Conservation (phyloP, 805 yeast genomes). For the Hanseniaspora opuntiae region DNA sequence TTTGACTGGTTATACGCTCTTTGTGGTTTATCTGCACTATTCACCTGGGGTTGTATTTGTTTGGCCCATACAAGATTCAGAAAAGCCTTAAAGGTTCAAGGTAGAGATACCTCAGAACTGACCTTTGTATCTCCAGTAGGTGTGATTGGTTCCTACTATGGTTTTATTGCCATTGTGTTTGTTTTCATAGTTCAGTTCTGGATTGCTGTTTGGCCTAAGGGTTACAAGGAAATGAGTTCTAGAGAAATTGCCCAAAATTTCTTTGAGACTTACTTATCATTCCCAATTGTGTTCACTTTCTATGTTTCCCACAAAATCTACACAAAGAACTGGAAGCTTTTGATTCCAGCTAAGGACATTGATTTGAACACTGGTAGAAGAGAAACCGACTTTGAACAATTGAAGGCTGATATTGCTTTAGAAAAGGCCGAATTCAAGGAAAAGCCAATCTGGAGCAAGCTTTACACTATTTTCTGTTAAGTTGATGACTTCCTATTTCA, state of each 20-base stretch:
- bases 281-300: conserved; percentile 46
- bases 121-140: conserved; percentile 53
- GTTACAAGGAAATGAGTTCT: conserved; percentile 35
- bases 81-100: conserved; percentile 49
- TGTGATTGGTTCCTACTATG: conserved; percentile 51
- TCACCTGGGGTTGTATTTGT: conserved; percentile 52
- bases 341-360: conserved; percentile 35
- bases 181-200: conserved; percentile 69
- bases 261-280: conserved; percentile 53
- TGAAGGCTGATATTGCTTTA: too few species aligned
- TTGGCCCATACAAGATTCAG: conserved; percentile 50
- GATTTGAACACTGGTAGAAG: conserved; percentile 55
- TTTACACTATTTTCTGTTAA: conserved; percentile 37
- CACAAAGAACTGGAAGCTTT: conserved; percentile 30
- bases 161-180: conserved; percentile 41
- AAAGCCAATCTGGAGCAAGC: conserved; percentile 37
- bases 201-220: conserved; percentile 63
- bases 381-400: conserved; percentile 39
- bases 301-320: conserved; percentile 47
- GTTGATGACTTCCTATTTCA: neutral
- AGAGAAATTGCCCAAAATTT: conserved; percentile 34
- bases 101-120: conserved; percentile 54
- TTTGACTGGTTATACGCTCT: conserved; percentile 54
- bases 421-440: conserved; percentile 32
- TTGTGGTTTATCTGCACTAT: conserved; percentile 47